Evolutionary conservation across 768 basidiomycete genomes (phyloP), one percentile per base, ranked within the genome.

Genomic region (Glaciozyma martinii): DNA sequence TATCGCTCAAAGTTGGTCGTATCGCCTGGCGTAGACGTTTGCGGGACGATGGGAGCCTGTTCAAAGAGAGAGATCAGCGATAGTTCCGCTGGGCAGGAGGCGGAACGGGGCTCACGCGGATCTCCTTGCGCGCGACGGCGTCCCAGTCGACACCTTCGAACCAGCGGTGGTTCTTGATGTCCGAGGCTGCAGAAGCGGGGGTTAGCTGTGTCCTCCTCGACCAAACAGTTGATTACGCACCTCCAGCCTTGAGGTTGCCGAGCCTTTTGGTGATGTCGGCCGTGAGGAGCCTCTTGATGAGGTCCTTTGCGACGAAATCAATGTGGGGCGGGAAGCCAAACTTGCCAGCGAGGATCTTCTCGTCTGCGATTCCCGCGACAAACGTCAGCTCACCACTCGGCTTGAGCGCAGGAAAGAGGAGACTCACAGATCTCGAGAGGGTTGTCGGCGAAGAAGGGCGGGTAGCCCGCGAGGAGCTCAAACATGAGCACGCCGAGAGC

Each of bases 401-500:
- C 16, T 19, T 6, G 5, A 5, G 13, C 3, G n/a, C n/a, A 8
- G 6, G n/a, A 52, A 30, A 29, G 49, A n/a, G 25, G n/a, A 25
- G 10, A 40, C 37, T 2, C 12, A 40, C 37, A 60, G 53, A 60
- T 58, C 43, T 58, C 37, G 29, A 50, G 32, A n/a, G 42, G 44
- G 30, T 30, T 42, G 56, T 64, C 55, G 57, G 65, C 68, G 43
- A 63, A 66, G 54, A 68, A 66, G 29, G 60, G 70, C 0, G 94
- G 93, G 74, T 94, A 98, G 2, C 95, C 95, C 40, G 94, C 94
- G 52, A 99, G 84, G 92, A 98, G 97, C 76, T 99, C 95, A 76
- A 94, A 99, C 76, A 89, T 90, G 43, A 99, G 80, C 54, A 98
- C 89, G 25, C 95, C 95, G 73, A 92, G 87, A 13, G 95, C 94